phyloP scores from a whole-genome alignment of 2,329 filamentous ascomycete species.

The Chaetomium globosum region DNA sequence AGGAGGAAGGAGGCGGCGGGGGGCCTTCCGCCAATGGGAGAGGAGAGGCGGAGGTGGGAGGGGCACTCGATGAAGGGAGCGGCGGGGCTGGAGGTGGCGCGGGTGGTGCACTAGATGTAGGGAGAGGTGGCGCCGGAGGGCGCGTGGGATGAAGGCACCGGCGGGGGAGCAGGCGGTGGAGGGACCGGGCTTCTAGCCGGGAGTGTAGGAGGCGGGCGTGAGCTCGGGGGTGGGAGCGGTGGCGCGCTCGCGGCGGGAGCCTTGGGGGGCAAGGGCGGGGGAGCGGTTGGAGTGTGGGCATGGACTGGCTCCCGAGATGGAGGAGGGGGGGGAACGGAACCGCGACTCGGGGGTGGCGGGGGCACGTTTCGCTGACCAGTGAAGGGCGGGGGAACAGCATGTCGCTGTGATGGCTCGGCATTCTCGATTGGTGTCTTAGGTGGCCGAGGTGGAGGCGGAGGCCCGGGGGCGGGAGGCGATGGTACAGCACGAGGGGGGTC shows the following conservation, averaged over 20 bases:
- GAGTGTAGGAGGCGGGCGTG: constrained; percentile 55
- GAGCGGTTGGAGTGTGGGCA: constrained; percentile 38
- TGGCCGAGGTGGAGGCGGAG: constrained; percentile 68
- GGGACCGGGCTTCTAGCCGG: constrained; percentile 45
- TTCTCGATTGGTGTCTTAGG: constrained; percentile 74
- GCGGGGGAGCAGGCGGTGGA: constrained; percentile 43
- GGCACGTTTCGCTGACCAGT: constrained; percentile 67
- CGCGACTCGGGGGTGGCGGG: constrained; percentile 74
- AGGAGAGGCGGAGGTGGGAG: constrained; percentile 41
- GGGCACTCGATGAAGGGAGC: constrained; percentile 36
- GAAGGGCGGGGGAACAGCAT: constrained; percentile 81
- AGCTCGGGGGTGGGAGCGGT: constrained; percentile 55
- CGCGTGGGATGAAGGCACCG: constrained; percentile 37
- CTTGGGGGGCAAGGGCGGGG: constrained; percentile 53
- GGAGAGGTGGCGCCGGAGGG: constrained; percentile 40
- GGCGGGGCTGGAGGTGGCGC: constrained; percentile 44
- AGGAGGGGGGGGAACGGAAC: constrained; percentile 71
- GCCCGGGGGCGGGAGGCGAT: constrained; percentile 54
- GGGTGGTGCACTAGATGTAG: constrained; percentile 38
- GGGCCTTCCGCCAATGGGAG: constrained; percentile 43
- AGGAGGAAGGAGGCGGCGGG: constrained; percentile 46
- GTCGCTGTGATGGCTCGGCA: constrained; percentile 61
- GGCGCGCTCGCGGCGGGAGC: constrained; percentile 50
- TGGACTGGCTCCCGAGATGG: constrained; percentile 49
- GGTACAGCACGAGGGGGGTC: constrained; percentile 50